Conservation (phyloP, 208 protist species). For the Leishmania martiniquensis region DNA sequence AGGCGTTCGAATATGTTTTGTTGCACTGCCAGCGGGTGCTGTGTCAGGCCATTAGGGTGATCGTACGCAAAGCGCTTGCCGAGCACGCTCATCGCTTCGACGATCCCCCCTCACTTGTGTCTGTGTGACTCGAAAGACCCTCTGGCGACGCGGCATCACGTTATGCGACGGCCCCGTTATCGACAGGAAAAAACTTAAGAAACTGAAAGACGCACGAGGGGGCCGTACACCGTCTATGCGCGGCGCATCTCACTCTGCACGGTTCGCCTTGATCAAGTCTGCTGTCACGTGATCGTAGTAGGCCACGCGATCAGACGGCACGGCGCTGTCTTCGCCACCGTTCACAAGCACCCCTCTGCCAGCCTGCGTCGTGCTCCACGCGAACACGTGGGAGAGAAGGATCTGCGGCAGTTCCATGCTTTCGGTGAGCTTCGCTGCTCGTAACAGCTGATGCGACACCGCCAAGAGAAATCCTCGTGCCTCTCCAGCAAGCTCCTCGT, state of each 20-base stretch:
- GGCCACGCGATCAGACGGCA: constrained; percentile 55
- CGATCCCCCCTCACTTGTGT: constrained; percentile 84
- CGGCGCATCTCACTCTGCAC: constrained; percentile 13
- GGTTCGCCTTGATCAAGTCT: constrained; percentile 76
- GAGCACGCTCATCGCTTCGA: constrained; percentile 94
- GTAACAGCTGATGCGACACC: constrained; percentile 59
- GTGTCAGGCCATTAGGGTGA: constrained; percentile 92
- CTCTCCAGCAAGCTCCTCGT: not conserved
- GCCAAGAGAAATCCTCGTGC: constrained; percentile 30
- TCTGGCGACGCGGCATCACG: not conserved
- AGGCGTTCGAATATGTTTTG: constrained; percentile 78
- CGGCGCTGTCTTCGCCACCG: constrained; percentile 49
- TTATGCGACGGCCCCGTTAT: not conserved
- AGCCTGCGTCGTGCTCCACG: constrained; percentile 23
- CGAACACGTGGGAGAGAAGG: constrained; percentile 47
- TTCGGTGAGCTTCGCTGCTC: constrained; percentile 64
- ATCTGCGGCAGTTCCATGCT: constrained; percentile 65
- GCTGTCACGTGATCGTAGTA: constrained; percentile 88
- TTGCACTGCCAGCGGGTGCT: constrained; percentile 79
- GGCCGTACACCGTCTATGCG: not conserved
- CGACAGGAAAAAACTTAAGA: not conserved
- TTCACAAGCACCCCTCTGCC: constrained; percentile 54
- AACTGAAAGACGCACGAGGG: not conserved
- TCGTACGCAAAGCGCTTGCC: constrained; percentile 86
- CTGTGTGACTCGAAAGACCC: no score